These are phyloP conservation scores for Teunomyces aglyptinius DNA, from an alignment of 805 yeast species.

Conservation along the genomic window DNA sequence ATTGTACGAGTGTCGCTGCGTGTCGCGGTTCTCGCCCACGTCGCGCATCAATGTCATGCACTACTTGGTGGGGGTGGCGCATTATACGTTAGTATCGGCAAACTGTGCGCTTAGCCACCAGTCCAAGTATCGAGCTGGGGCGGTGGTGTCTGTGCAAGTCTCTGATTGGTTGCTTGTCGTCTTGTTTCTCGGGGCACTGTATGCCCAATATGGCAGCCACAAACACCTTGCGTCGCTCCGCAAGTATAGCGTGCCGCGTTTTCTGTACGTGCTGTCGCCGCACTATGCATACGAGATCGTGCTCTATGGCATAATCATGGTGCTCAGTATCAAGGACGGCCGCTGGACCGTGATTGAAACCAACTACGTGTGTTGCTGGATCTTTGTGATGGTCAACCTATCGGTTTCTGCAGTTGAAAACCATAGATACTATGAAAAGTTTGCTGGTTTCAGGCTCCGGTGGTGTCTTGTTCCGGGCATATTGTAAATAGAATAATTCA, in stretches of 20 bases:
- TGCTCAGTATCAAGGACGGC: constrained; percentile 15
- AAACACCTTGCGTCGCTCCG: constrained; percentile 43
- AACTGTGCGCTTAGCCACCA: constrained; percentile 6
- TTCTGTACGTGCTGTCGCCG: constrained; percentile 51
- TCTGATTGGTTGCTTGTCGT: constrained; percentile 21
- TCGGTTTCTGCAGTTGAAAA: constrained; percentile 55
- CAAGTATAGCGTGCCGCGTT: constrained; percentile 58
- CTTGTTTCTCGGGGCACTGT: constrained; percentile 43
- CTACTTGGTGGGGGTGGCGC: constrained; percentile 62
- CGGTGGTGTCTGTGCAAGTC: not conserved
- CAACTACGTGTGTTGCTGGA: constrained; percentile 22
- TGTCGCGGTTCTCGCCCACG: constrained; percentile 44
- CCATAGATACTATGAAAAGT: constrained; percentile 43
- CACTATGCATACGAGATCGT: constrained; percentile 69
- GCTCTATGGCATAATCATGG: constrained; percentile 45
- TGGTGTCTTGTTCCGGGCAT: constrained; percentile 41
- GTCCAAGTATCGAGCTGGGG: constrained; percentile 1
- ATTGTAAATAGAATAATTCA: constrained; percentile 12
- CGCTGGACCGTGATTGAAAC: constrained; percentile 16
- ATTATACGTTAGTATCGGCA: constrained; percentile 44
- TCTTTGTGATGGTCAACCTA: constrained; percentile 47
- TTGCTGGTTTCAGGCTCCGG: constrained; percentile 22
- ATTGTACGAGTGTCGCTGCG: constrained; percentile 49
- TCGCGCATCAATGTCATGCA: constrained; percentile 66
- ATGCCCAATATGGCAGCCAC: constrained; percentile 58